Conservation (phyloP, 1,284 basidiomycete species). For the Mixia osmundae region DNA sequence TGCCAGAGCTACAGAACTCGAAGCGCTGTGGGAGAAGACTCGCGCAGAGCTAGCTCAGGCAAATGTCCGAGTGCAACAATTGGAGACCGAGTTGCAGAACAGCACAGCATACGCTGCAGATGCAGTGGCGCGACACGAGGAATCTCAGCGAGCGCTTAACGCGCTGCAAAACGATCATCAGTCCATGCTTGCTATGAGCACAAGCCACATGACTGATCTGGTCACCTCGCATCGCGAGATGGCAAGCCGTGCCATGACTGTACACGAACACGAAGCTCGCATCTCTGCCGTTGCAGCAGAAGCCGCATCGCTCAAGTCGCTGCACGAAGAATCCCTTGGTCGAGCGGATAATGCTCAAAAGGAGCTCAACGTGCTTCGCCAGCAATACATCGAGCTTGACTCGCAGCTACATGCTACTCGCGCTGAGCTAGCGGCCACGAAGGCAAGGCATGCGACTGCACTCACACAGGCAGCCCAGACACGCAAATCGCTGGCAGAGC, state of each 20-base stretch:
- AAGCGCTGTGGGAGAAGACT: slow-evolving; percentile 43
- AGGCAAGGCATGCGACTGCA: slow-evolving; percentile 47
- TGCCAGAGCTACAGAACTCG: slow-evolving; percentile 54
- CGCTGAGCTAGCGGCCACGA: slow-evolving; percentile 51
- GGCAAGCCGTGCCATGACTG: slow-evolving; percentile 13
- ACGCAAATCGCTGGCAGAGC: slow-evolving; percentile 26
- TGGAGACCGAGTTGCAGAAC: slow-evolving; percentile 39
- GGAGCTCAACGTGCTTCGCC: slow-evolving; percentile 43
- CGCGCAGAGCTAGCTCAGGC: slow-evolving; percentile 36
- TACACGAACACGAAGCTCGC: slow-evolving; percentile 4
- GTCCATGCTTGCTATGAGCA: slow-evolving; percentile 55
- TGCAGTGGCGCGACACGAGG: slow-evolving; percentile 20
- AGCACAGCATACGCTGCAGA: slow-evolving; percentile 53
- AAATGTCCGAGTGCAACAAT: slow-evolving; percentile 10
- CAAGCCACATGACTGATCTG: slow-evolving; percentile 56
- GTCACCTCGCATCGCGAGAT: slow-evolving; percentile 60
- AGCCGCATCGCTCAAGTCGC: slow-evolving; percentile 40
- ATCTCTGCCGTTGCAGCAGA: slow-evolving; percentile 56
- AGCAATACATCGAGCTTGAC: slow-evolving; percentile 40
- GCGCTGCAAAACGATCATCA: slow-evolving; percentile 42
- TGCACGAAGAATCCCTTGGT: slow-evolving; percentile 51
- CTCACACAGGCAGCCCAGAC: slow-evolving; percentile 47
- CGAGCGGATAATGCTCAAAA: slow-evolving; percentile 42
- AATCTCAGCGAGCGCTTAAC: slow-evolving; percentile 9
- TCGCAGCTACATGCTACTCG: slow-evolving; percentile 43